phyloP scores from a whole-genome alignment of 1,284 basidiomycete species.

The Salmacisia buchloeana region DNA sequence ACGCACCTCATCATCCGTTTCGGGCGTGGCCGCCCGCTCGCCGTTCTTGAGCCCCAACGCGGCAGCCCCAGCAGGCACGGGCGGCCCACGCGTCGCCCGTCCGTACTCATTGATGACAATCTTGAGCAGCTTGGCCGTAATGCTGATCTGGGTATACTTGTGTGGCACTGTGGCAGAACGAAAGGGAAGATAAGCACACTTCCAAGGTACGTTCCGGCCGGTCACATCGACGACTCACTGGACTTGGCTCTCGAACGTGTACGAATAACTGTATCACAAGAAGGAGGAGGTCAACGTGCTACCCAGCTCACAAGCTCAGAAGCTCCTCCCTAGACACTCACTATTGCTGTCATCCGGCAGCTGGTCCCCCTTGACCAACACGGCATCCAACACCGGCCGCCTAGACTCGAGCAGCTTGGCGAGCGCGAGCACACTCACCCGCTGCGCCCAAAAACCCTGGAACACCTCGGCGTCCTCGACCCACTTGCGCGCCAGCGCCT shows the following conservation, averaged over 20 bases:
- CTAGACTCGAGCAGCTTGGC: conserved; percentile 68
- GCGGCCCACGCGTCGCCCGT: conserved; percentile 51
- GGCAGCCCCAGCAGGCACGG: conserved; percentile 12
- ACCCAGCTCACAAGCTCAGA: not conserved
- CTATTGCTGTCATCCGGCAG: conserved; percentile 53
- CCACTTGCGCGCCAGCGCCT: conserved; percentile 81
- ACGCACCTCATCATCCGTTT: conserved; percentile 30
- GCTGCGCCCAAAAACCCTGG: conserved; percentile 73
- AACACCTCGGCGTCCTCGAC: conserved; percentile 88
- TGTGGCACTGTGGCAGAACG: conserved; percentile 62
- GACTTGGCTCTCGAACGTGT: conserved; percentile 82
- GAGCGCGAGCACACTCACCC: conserved; percentile 66
- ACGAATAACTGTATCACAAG: conserved; percentile 63
- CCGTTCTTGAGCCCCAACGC: not conserved
- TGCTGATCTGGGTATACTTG: conserved; percentile 75
- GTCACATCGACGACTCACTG: conserved; percentile 56
- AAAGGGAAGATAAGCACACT: not conserved
- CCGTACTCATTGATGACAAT: conserved; percentile 77
- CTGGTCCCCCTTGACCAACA: conserved; percentile 86
- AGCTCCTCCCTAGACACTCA: not conserved
- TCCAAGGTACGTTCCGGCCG: not conserved
- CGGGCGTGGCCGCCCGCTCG: conserved; percentile 23
- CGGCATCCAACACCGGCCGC: conserved; percentile 61
- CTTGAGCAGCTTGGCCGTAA: conserved; percentile 87
- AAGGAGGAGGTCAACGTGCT: not conserved